Evolutionary conservation across 108 stramenopile species (phyloP).

Genomic region (Fragilaria radians): DNA sequence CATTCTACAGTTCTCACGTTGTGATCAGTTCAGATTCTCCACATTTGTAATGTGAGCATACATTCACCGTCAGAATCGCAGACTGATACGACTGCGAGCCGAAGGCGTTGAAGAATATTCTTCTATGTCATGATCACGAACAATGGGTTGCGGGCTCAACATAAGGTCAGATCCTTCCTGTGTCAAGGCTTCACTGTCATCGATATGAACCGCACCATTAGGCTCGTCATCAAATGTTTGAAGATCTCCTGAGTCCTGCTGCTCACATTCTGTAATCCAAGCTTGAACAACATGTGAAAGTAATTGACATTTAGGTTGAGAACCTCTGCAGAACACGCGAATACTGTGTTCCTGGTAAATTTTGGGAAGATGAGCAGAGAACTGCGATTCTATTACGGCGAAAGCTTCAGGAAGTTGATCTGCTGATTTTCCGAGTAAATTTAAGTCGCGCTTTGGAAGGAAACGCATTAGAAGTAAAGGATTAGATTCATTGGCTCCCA

Average conservation of each 20-base stretch:
- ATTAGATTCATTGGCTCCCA: slow-evolving; percentile 57
- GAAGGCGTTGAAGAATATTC: no score
- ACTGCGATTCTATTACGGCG: slow-evolving; percentile 16
- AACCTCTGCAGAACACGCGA: slow-evolving; percentile 37
- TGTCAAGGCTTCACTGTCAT: background rate
- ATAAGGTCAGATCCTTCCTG: background rate
- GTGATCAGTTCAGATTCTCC: no score
- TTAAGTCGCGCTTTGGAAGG: slow-evolving; percentile 32
- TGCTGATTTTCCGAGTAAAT: slow-evolving; percentile 12
- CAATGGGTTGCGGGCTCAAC: background rate
- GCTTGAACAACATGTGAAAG: slow-evolving; percentile 33
- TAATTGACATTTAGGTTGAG: slow-evolving; percentile 25
- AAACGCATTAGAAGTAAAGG: slow-evolving; percentile 71
- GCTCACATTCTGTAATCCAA: slow-evolving; percentile 14
- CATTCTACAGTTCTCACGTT: no score
- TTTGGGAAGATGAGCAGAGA: slow-evolving; percentile 18
- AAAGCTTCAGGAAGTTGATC: slow-evolving; percentile 46
- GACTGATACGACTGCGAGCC: no score
- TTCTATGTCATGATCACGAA: no score
- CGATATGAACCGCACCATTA: no score
- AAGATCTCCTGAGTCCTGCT: background rate
- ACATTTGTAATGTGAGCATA: no score
- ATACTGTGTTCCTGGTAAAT: slow-evolving; percentile 29
- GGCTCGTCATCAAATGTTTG: background rate
- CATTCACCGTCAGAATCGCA: no score